Conservation (phyloP, 768 basidiomycete species). For the Termitomyces eurrhizus region DNA sequence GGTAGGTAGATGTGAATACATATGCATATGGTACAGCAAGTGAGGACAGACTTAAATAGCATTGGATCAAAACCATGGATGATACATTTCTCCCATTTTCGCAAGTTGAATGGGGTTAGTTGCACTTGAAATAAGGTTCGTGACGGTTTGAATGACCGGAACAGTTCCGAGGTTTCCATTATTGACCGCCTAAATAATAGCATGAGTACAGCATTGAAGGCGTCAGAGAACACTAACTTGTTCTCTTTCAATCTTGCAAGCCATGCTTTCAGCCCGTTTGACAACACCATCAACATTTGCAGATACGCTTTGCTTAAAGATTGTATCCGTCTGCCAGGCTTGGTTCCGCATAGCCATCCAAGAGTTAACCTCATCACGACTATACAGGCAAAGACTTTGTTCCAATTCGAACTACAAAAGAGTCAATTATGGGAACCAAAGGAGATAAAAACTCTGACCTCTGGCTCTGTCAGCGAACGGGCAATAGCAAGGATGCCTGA, state of each 20-base stretch:
- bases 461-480: conserved; percentile 85
- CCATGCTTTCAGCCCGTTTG: conserved; percentile 77
- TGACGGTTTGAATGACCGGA: conserved; percentile 78
- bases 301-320: conserved; percentile 52
- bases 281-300: conserved; percentile 67
- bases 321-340: conserved; percentile 51
- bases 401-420: conserved; percentile 78
- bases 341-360: conserved; percentile 64
- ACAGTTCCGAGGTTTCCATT: conserved; percentile 34
- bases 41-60: conserved; percentile 6
- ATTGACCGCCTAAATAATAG: conserved; percentile 30
- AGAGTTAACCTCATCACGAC: conserved; percentile 86
- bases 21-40: conserved; percentile 9
- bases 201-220: conserved; percentile 4
- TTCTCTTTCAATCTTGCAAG: conserved; percentile 84
- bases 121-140: conserved; percentile 78
- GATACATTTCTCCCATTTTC: conserved; percentile 81
- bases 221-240: conserved; percentile 42
- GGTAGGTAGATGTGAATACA: conserved; percentile 2
- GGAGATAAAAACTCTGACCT: conserved; percentile 45
- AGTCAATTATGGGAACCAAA: background rate
- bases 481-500: conserved; percentile 89
- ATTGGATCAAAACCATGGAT: conserved; percentile 72
- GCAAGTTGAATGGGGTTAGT: conserved; percentile 83
- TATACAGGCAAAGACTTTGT: conserved; percentile 86